Conservation (phyloP, 2,329 filamentous ascomycete species). For the Fusarium clavum region DNA sequence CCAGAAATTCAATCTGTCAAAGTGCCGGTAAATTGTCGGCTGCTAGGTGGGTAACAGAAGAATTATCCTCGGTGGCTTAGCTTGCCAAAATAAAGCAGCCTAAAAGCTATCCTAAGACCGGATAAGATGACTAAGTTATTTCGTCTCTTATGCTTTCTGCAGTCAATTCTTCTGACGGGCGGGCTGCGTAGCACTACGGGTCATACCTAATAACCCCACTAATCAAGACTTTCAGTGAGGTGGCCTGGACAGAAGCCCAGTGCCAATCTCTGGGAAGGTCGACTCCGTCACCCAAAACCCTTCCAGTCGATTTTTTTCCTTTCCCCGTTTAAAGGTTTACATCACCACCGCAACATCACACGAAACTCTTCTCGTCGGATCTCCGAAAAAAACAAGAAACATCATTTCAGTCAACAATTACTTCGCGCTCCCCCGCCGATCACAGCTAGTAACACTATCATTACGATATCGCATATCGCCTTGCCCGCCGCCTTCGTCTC, state of each 20-base stretch:
- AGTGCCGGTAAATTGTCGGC: conserved; percentile 49
- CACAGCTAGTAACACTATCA: conserved; percentile 34
- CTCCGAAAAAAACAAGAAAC: conserved; percentile 31
- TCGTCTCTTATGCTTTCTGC: neutral
- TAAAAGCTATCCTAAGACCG: fast-evolving
- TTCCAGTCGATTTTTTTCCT: conserved; percentile 50
- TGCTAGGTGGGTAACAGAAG: neutral
- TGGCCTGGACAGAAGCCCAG: conserved; percentile 24
- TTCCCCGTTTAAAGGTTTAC: conserved; percentile 45
- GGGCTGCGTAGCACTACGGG: conserved; percentile 13
- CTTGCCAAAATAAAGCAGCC: neutral
- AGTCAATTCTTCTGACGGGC: neutral
- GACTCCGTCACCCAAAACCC: conserved; percentile 46
- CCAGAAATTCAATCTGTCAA: conserved; percentile 28
- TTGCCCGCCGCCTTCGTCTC: conserved; percentile 34
- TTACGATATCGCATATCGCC: conserved; percentile 39
- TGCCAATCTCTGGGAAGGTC: conserved; percentile 26
- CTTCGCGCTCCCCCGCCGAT: conserved; percentile 40
- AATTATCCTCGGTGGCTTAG: neutral
- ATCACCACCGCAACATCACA: conserved; percentile 48
- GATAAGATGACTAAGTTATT: neutral
- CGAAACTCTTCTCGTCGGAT: conserved; percentile 38
- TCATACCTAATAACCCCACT: conserved; percentile 35
- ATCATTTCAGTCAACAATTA: conserved; percentile 13
- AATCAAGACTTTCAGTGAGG: conserved; percentile 31